phyloP scores from a whole-genome alignment of 768 basidiomycete species.

The Bullera alba region DNA sequence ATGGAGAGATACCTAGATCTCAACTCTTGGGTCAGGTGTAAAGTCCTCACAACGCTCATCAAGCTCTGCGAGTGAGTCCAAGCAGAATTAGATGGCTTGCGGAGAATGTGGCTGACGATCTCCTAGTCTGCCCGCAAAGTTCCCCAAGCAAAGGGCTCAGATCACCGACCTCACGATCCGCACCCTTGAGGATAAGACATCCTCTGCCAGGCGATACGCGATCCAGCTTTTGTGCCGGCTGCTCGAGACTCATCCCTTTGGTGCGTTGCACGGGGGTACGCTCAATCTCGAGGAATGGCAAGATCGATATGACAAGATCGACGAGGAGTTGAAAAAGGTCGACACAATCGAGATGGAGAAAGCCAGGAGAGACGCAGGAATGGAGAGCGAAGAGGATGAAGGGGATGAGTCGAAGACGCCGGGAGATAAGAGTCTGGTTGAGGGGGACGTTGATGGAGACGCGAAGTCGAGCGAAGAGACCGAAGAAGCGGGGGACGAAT shows the following conservation, averaged over 20 bases:
- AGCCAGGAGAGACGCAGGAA: slow-evolving; percentile 37
- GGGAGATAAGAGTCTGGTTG: slow-evolving; percentile 21
- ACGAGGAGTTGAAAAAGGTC: slow-evolving; percentile 61
- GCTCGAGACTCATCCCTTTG: slow-evolving; percentile 81
- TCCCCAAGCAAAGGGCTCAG: slow-evolving; percentile 73
- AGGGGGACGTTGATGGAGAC: slow-evolving; percentile 14
- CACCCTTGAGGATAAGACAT: slow-evolving; percentile 81
- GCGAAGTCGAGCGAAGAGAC: slow-evolving; percentile 40
- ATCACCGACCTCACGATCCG: slow-evolving; percentile 70
- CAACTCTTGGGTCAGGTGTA: slow-evolving; percentile 83
- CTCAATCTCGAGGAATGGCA: slow-evolving; percentile 69
- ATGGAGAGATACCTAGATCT: slow-evolving; percentile 80
- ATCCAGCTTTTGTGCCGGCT: slow-evolving; percentile 67
- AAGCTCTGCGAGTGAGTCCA: slow-evolving; percentile 62
- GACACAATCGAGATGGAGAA: slow-evolving; percentile 55
- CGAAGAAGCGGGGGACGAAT: slow-evolving; percentile 10
- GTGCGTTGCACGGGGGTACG: slow-evolving; percentile 71
- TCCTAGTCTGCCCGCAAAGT: slow-evolving; percentile 58
- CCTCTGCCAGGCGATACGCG: slow-evolving; percentile 77
- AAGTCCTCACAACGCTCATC: slow-evolving; percentile 69
- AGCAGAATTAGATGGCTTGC: neutral
- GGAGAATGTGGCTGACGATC: neutral
- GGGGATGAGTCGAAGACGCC: slow-evolving; percentile 33
- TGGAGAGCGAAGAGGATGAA: slow-evolving; percentile 41
- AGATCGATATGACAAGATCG: slow-evolving; percentile 59